These are phyloP conservation scores for Cucumis hystrix DNA, from an alignment of 306 rosid species.

Conservation along the genomic window DNA sequence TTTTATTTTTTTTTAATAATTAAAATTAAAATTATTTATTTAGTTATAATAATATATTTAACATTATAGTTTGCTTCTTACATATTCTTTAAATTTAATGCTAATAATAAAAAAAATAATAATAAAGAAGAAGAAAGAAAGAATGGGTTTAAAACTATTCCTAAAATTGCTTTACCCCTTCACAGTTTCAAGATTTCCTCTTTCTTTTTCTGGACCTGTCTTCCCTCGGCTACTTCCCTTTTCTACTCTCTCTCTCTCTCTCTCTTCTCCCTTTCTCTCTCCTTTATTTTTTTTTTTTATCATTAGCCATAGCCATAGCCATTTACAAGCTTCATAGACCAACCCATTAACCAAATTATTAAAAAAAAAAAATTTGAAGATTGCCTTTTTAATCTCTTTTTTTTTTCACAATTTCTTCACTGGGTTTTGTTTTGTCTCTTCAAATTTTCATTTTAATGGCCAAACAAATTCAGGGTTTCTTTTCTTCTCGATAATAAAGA, in stretches of 20 bases:
- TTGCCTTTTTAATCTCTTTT: not conserved
- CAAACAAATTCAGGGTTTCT: not conserved
- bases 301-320: not conserved
- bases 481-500: not conserved
- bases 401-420: not conserved
- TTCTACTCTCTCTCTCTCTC: not conserved
- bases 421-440: not conserved
- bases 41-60: not conserved
- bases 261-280: not conserved
- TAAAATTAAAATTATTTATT: not conserved
- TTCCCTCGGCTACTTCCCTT: not conserved
- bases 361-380: no score
- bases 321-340: not conserved
- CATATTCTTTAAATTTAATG: not conserved
- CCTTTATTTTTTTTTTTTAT: no score
- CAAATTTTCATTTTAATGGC: not conserved
- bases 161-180: not conserved
- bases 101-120: not conserved
- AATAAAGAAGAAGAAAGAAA: no score
- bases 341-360: not conserved
- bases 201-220: slow-evolving; percentile 1
- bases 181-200: slow-evolving; percentile 3
- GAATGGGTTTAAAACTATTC: not conserved
- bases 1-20: not conserved
- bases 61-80: not conserved